Evolutionary conservation across 2,329 filamentous ascomycete genomes (phyloP), one percentile per base, ranked within the genome.

Genomic region (Plectosphaerella cucumerina): DNA sequence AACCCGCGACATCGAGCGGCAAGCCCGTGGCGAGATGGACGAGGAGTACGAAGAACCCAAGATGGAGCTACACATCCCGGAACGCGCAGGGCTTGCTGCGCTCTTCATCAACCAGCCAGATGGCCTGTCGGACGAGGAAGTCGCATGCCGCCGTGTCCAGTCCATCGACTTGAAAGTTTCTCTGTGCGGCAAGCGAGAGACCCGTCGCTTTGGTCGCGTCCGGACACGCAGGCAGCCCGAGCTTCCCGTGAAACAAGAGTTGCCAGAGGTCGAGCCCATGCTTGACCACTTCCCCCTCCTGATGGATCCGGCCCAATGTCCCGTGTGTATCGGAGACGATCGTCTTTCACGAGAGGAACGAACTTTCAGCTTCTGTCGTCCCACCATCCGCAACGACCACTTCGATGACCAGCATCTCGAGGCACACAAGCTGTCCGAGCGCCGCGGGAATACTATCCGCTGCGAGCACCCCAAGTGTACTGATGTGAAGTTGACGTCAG

Each of bases 1-100:
- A 4, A 64, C 57, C 31, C 59, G 48, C 59, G 63, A 67, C 34
- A 63, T 68, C 23, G 52, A 67, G 50, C 54, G 51, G 20, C 48
- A 58, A 48, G 55, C 53, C 10, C 53, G 37, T 20, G 56, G 50
- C 33, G 48, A 62, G 49, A 45, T 53, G 37, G 56, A 60, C 48
- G 55, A 58, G 26, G 51, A 61, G 48, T 62, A 60, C 35, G n/a
- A 17, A 12, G 47, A 58, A 34, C 59, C 51, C 11, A 31, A 33
- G 4, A 58, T 60, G 23, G 18, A 61, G 49, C 39, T 61, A 6
- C 4, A 17, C n/a, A 60, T 61, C 23, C 50, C 48, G n/a, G 50
- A 61, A 46, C 50, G 52, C 3, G 49, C 53, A 3, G 47, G 48
- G 46, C 50, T 61, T 3, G 58, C 56, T 11, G 17, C 56, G 8